Evolutionary conservation across 2,329 filamentous ascomycete genomes (phyloP).

Genomic region (Diaporthe sp.): DNA sequence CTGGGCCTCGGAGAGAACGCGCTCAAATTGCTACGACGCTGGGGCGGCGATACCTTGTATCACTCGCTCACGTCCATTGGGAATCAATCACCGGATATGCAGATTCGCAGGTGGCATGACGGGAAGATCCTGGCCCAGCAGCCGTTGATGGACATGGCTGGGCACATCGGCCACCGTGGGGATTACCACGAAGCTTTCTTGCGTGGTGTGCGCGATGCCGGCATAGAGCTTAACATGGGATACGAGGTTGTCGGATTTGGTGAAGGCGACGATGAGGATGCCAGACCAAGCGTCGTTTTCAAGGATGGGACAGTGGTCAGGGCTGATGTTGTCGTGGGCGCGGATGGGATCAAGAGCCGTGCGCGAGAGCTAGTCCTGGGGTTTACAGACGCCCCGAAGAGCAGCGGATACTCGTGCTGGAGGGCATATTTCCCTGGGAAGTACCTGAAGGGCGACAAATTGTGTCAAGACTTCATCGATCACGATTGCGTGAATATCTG

Average conservation of each 20-base stretch:
- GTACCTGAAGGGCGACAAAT: constrained; percentile 51
- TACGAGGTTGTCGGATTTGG: constrained; percentile 55
- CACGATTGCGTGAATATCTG: constrained; percentile 61
- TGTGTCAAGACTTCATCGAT: constrained; percentile 56
- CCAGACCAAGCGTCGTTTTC: constrained; percentile 50
- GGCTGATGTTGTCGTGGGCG: constrained; percentile 65
- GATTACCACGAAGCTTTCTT: constrained; percentile 60
- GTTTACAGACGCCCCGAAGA: constrained; percentile 65
- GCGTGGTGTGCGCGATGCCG: constrained; percentile 53
- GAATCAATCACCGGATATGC: constrained; percentile 61
- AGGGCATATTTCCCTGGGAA: constrained; percentile 59
- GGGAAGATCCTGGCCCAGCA: constrained; percentile 61
- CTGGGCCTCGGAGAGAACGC: constrained; percentile 62
- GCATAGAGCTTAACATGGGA: constrained; percentile 57
- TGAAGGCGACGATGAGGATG: constrained; percentile 45
- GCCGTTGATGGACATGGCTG: constrained; percentile 65
- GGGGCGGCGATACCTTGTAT: constrained; percentile 56
- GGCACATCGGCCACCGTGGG: constrained; percentile 59
- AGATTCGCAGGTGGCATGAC: constrained; percentile 62
- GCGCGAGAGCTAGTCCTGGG: constrained; percentile 65
- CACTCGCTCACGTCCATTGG: constrained; percentile 58
- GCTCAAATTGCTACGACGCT: constrained; percentile 58
- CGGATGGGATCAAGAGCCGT: constrained; percentile 66
- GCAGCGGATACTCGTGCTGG: constrained; percentile 67
- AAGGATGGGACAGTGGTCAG: constrained; percentile 52